Conservation (phyloP, 179 eudicot genomes). For the Silene noctiflora region DNA sequence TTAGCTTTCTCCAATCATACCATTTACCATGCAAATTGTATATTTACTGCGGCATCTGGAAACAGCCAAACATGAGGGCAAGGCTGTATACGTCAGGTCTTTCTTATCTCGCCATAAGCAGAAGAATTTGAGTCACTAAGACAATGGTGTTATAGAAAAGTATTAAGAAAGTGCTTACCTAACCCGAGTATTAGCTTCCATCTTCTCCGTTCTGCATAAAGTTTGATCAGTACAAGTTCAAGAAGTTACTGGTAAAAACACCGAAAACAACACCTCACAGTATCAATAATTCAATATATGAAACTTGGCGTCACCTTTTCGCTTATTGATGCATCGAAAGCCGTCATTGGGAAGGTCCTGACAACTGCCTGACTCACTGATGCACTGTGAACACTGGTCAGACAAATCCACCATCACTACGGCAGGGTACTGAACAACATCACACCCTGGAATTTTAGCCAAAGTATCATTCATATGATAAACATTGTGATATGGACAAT, state of each 20-base stretch:
- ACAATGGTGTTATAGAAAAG: background rate
- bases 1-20: background rate
- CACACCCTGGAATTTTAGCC: background rate
- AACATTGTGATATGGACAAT: slow-evolving; percentile 7
- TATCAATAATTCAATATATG: background rate
- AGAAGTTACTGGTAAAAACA: background rate
- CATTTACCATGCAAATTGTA: too few species aligned
- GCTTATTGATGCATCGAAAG: slow-evolving; percentile 29
- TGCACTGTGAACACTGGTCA: slow-evolving; percentile 22
- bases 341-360: slow-evolving; percentile 14
- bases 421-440: slow-evolving; percentile 12
- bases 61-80: too few species aligned
- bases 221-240: background rate
- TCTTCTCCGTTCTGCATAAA: slow-evolving; percentile 29
- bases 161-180: slow-evolving; percentile 21
- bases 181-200: slow-evolving; percentile 21
- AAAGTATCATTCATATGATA: slow-evolving; percentile 6
- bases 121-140: background rate
- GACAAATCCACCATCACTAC: slow-evolving; percentile 23
- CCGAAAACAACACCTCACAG: background rate
- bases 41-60: too few species aligned
- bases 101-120: background rate
- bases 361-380: slow-evolving; percentile 24
- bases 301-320: slow-evolving; percentile 24
- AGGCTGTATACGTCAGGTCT: too few species aligned